Conservation (phyloP, 805 yeast species). For the Yarrowia bubula region DNA sequence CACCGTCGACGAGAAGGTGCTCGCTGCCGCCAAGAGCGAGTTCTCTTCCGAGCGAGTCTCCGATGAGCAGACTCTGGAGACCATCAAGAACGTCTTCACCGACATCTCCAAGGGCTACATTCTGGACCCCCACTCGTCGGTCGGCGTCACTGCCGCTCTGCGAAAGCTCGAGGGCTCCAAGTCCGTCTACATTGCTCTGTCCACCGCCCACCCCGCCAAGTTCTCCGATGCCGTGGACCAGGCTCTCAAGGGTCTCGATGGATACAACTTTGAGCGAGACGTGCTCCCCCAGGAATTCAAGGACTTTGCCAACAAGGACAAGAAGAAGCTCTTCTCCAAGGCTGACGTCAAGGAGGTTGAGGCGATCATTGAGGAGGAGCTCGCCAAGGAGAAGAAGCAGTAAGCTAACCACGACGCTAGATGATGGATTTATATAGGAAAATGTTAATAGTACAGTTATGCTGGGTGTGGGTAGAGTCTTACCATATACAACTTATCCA, state of each 20-base stretch:
- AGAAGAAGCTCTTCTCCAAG: conserved; percentile 68
- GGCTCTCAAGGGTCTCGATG: conserved; percentile 63
- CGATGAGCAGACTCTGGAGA: conserved; percentile 71
- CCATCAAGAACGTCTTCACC: conserved; percentile 70
- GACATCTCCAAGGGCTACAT: conserved; percentile 64
- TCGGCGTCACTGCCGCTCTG: conserved; percentile 80
- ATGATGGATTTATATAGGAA: too few species aligned
- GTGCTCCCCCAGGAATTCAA: conserved; percentile 88
- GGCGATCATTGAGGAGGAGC: conserved; percentile 68
- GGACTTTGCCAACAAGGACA: conserved; percentile 64
- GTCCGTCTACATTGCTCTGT: conserved; percentile 63
- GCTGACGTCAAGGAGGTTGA: conserved; percentile 76
- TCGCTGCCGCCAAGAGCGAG: conserved; percentile 62
- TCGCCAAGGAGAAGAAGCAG: conserved; percentile 46
- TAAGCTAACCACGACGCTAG: neutral
- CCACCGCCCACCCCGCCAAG: conserved; percentile 99
- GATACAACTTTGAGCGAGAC: conserved; percentile 80
- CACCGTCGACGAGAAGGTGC: conserved; percentile 60
- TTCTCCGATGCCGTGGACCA: conserved; percentile 92
- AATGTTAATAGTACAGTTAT: too few species aligned
- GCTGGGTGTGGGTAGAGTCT: too few species aligned
- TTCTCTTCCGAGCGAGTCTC: conserved; percentile 79
- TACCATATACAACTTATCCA: too few species aligned
- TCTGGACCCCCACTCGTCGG: conserved; percentile 95
- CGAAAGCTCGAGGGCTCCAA: conserved; percentile 50